phyloP scores from a whole-genome alignment of 768 basidiomycete species.

The Phlegmacium glaucopus region DNA sequence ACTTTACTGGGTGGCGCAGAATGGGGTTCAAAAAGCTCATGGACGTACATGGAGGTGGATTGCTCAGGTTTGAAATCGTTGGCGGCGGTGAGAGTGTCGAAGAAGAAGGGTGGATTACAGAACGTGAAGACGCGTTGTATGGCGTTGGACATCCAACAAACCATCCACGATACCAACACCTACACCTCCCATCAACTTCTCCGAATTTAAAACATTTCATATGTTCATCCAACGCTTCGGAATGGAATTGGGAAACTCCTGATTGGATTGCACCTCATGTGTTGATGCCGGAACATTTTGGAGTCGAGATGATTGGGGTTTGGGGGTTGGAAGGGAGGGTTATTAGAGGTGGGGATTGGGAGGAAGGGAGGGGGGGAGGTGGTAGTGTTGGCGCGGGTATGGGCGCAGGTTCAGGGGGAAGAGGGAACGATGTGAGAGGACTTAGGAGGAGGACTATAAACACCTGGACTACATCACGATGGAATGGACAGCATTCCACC shows the following conservation, averaged over 20 bases:
- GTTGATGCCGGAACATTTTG: conserved; percentile 60
- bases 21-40: conserved; percentile 66
- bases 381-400: neutral
- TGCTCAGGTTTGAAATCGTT: conserved; percentile 63
- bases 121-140: too few relatives aligned
- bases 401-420: neutral
- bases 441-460: neutral
- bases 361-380: conserved; percentile 9
- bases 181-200: conserved; percentile 24
- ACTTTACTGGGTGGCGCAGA: conserved; percentile 62
- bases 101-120: too few relatives aligned
- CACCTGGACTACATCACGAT: too few relatives aligned
- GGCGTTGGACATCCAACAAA: too few relatives aligned
- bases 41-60: conserved; percentile 56
- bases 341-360: conserved; percentile 23
- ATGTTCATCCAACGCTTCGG: conserved; percentile 65
- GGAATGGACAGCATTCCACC: too few relatives aligned
- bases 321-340: conserved; percentile 67
- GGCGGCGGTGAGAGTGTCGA: conserved; percentile 23
- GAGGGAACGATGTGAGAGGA: neutral
- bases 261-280: conserved; percentile 82
- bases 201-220: conserved; percentile 62
- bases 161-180: too few relatives aligned
- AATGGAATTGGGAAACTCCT: conserved; percentile 77
- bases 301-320: conserved; percentile 65